Evolutionary conservation across 768 basidiomycete species (phyloP), one percentile per base, ranked within the genome.

Genomic region (Auriscalpium orientale): DNA sequence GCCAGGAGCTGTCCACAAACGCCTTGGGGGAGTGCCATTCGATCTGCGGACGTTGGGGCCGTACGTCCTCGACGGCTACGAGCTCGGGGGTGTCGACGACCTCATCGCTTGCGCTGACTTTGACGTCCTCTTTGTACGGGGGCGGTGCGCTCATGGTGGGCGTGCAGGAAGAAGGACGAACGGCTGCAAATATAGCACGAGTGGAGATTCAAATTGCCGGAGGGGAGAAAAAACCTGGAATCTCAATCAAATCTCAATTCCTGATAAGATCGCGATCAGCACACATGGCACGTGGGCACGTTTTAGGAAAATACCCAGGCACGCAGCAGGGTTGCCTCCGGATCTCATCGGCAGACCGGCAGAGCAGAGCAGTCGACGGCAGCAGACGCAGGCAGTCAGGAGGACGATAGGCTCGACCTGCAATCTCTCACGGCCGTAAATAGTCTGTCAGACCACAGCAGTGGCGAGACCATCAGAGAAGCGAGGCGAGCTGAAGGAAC

Each of bases 1-100:
- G 70, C 61, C 73, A 77, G 43, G 83, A 65, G 61, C 85, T 91
- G 37, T 34, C 51, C 10, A 64, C 58, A 63, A 91, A 87, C 7
- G 79, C 80, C 7, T 49, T 46, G 4, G 72, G 63, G n/a, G 89
- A 89, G 11, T 78, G 77, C 64, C 82, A 91, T 37, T 79, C 76
- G 62, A 92, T 83, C 16, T 80, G 76, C 3, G 90, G 89, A 3
- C 87, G 69, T 4, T 15, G 40, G 6, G 40, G 13, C 40, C 18
- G 40, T 8, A 15, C 40, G 5, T 43, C 15, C 15, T 43, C 40
- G 40, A 43, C 40, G 36, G 18, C 20, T 8, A 16, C 28, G 43
- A 20, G 21, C 12, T 16, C n/a, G 21, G 51, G 43, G 28, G 21
- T 13, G 46, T 44, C 46, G 28, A 40, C 38, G 40, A 44, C 20